Percentiles rank a stretch among this genome's conserved stretches.
These are phyloP conservation scores for Xylaria acuta DNA, from an alignment of 495 filamentous ascomycete species.

Conservation along the genomic window DNA sequence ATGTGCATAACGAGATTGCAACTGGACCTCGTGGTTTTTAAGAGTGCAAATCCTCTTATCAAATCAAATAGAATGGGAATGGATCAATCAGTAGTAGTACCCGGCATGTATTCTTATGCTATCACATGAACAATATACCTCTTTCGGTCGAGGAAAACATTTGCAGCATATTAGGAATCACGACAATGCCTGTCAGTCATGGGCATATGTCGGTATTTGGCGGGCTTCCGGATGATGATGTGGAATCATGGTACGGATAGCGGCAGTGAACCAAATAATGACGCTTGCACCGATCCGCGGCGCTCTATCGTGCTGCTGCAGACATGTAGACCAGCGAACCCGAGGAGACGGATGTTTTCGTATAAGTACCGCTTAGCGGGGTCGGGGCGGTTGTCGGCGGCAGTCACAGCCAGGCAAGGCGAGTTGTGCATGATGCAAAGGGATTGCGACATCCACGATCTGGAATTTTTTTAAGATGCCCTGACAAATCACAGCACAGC, in stretches of 20 bases:
- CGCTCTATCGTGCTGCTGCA: not conserved
- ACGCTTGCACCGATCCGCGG: not conserved
- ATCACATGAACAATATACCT: not conserved
- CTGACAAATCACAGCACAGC: slow-evolving; percentile 28
- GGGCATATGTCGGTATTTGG: not conserved
- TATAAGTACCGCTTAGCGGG: not conserved
- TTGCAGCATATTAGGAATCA: not conserved
- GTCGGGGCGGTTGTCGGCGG: slow-evolving; percentile 26
- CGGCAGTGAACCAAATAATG: not conserved
- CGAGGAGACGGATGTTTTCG: not conserved
- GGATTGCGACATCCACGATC: slow-evolving; percentile 20
- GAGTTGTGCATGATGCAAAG: slow-evolving; percentile 22
- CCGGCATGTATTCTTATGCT: not conserved
- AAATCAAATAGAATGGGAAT: slow-evolving; percentile 8
- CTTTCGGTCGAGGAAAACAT: not conserved
- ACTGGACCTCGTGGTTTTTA: not conserved
- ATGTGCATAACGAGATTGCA: not conserved
- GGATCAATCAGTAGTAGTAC: not conserved
- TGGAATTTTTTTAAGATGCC: not conserved
- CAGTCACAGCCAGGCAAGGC: slow-evolving; percentile 10
- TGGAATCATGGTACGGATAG: slow-evolving; percentile 2
- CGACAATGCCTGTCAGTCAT: not conserved
- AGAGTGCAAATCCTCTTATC: not conserved
- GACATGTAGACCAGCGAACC: not conserved
- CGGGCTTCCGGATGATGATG: not conserved